Evolutionary conservation across 805 yeast genomes (phyloP).

Genomic region (Naumovozyma baii): DNA sequence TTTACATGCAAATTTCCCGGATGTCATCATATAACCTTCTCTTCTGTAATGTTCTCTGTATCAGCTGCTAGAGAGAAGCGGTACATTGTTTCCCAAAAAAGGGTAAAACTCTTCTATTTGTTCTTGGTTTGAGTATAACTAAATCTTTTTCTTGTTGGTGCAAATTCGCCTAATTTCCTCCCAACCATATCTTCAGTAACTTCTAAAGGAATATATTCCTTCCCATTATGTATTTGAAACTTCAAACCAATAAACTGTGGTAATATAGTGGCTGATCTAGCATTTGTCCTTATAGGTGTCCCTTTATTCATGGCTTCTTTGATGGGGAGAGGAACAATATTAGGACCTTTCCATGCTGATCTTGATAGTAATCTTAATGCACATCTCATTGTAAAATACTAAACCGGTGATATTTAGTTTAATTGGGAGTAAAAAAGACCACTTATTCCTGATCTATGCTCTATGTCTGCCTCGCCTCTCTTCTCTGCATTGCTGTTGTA

Average conservation of each 20-base stretch:
- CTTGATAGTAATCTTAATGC: slow-evolving; percentile 36
- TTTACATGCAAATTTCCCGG: background rate
- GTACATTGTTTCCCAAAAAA: too few species aligned
- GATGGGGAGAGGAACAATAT: slow-evolving; percentile 89
- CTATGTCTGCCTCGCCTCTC: too few species aligned
- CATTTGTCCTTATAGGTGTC: slow-evolving; percentile 89
- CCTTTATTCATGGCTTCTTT: slow-evolving; percentile 72
- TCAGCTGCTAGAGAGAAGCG: too few species aligned
- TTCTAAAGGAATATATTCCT: slow-evolving; percentile 80
- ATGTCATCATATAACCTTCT: too few species aligned
- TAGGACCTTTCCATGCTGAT: slow-evolving; percentile 73
- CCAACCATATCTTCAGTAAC: slow-evolving; percentile 96
- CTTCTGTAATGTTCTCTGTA: too few species aligned
- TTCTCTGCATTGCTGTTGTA: background rate
- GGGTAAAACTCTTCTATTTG: slow-evolving; percentile 23
- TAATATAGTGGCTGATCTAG: slow-evolving; percentile 85
- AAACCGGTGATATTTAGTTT: too few species aligned
- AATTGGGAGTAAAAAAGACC: too few species aligned
- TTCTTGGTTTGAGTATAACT: slow-evolving; percentile 73
- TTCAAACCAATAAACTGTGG: slow-evolving; percentile 93
- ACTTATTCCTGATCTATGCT: too few species aligned
- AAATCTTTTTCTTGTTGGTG: slow-evolving; percentile 84
- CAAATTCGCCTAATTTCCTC: slow-evolving; percentile 87
- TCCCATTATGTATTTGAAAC: slow-evolving; percentile 94
- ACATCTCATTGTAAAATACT: background rate